These are phyloP conservation scores for Leucoagaricus sp. DNA, from an alignment of 1,284 basidiomycete genomes.

Conservation along the genomic window DNA sequence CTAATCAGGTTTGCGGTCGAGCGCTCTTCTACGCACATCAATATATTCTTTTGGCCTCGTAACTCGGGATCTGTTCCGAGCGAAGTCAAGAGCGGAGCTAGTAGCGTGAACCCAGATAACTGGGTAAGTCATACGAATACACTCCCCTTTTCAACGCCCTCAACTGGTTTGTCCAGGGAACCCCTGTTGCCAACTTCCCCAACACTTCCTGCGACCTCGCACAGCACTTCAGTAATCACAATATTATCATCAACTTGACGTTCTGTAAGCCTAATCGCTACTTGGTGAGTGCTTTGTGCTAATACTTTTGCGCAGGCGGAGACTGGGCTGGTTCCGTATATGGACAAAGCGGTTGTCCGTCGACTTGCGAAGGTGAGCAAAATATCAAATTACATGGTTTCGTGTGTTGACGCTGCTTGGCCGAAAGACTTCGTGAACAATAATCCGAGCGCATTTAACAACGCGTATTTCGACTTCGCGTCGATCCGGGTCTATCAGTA, in stretches of 20 bases:
- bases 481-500: slow-evolving; percentile 45
- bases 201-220: slow-evolving; percentile 39
- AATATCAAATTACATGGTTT: no score
- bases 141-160: slow-evolving; percentile 20
- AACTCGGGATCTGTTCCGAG: slow-evolving; percentile 39
- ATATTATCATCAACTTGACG: slow-evolving; percentile 45
- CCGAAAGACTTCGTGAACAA: slow-evolving; percentile 39
- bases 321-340: slow-evolving; percentile 23
- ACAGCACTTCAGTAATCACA: slow-evolving; percentile 38
- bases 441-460: slow-evolving; percentile 46
- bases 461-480: slow-evolving; percentile 57
- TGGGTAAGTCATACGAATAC: slow-evolving; percentile 41
- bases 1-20: slow-evolving; percentile 51
- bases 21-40: slow-evolving; percentile 47
- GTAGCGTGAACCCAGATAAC: slow-evolving; percentile 41
- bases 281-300: slow-evolving; percentile 25
- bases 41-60: slow-evolving; percentile 31
- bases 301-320: slow-evolving; percentile 21
- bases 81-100: slow-evolving; percentile 42
- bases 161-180: slow-evolving; percentile 39
- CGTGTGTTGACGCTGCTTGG: not conserved
- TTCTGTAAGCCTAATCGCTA: slow-evolving; percentile 39
- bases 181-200: slow-evolving; percentile 60
- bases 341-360: slow-evolving; percentile 20
- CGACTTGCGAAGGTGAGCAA: slow-evolving; percentile 20